Evolutionary conservation across 768 basidiomycete species (phyloP).

Genomic region (Leccinum aurantiacum): DNA sequence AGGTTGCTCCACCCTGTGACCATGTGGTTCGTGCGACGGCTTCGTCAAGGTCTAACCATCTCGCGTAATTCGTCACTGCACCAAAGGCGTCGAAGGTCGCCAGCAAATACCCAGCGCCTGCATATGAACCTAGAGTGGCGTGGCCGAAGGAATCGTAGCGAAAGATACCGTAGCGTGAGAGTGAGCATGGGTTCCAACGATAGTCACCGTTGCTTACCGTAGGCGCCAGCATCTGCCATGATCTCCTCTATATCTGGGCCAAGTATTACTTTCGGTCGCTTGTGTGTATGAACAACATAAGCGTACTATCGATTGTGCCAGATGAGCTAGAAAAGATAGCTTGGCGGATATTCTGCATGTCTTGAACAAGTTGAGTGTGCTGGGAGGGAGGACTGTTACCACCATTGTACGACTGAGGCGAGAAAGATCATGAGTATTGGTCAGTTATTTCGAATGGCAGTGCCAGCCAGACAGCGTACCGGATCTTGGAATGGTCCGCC

Average conservation of each 20-base stretch:
- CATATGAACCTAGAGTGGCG: conserved; percentile 59
- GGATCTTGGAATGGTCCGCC: conserved; percentile 70
- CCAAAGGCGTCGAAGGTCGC: conserved; percentile 46
- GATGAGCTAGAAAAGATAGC: conserved; percentile 56
- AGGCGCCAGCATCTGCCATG: conserved; percentile 54
- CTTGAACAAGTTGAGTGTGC: conserved; percentile 41
- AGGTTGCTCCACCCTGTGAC: conserved; percentile 49
- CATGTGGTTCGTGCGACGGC: conserved; percentile 58
- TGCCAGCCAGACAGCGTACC: conserved; percentile 35
- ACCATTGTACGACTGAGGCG: conserved; percentile 57
- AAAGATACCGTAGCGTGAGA: not conserved
- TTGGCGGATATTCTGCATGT: conserved; percentile 54
- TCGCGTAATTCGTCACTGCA: conserved; percentile 43
- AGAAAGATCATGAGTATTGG: not conserved
- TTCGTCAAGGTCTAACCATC: conserved; percentile 72
- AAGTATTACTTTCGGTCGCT: not conserved
- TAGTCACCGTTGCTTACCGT: conserved; percentile 43
- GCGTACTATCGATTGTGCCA: conserved; percentile 57
- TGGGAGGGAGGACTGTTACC: conserved; percentile 59
- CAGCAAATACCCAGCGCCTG: conserved; percentile 61
- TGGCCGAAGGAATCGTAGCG: conserved; percentile 1
- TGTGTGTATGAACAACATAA: conserved; percentile 2
- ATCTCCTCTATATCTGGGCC: conserved; percentile 53
- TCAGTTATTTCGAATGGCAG: not conserved
- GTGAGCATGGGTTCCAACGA: not conserved